phyloP scores from a whole-genome alignment of 257 asterid species.

The Linaria vulgaris region DNA sequence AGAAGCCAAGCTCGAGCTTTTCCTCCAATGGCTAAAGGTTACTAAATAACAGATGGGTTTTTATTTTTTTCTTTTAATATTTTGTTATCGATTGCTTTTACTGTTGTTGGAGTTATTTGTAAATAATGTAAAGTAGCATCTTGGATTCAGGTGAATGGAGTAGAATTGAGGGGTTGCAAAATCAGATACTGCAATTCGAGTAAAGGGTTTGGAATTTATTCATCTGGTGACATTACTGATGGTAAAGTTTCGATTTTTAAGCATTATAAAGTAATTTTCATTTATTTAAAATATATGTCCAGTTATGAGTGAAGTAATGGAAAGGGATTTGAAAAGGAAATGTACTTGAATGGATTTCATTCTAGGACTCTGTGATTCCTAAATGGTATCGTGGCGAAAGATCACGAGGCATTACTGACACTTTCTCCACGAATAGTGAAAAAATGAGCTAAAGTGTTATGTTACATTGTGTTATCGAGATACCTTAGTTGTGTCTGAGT shows the following conservation, averaged over 20 bases:
- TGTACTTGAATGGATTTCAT: background rate
- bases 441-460: background rate
- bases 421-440: too few relatives aligned
- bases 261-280: too few relatives aligned
- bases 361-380: background rate
- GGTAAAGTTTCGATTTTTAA: slow-evolving; percentile 40
- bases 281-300: too few relatives aligned
- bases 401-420: too few relatives aligned
- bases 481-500: background rate
- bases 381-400: background rate
- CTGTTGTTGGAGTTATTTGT: background rate
- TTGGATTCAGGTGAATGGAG: slow-evolving; percentile 70
- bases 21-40: slow-evolving; percentile 84
- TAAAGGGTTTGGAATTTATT: slow-evolving; percentile 79
- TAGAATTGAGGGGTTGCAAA: slow-evolving; percentile 63
- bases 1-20: slow-evolving; percentile 66
- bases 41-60: background rate
- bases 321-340: background rate
- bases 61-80: background rate
- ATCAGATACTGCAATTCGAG: slow-evolving; percentile 72
- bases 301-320: background rate
- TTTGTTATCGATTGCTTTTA: background rate
- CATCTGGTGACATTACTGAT: slow-evolving; percentile 50
- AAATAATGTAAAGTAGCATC: background rate
- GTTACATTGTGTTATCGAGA: background rate